These are phyloP conservation scores for Acacia crassicarpa DNA, from an alignment of 306 rosid species.

Conservation along the genomic window DNA sequence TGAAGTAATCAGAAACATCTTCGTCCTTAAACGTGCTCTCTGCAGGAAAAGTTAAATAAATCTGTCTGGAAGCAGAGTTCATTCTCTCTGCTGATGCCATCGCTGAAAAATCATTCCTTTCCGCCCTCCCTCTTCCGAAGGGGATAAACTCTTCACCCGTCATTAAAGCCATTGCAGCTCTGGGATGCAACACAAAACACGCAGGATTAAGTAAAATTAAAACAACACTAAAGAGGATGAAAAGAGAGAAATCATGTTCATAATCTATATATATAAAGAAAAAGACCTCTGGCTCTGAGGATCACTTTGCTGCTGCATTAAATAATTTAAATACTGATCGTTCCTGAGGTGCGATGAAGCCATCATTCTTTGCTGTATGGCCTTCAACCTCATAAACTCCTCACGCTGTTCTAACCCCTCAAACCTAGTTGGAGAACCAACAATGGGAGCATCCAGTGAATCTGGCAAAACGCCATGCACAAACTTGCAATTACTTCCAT, in stretches of 20 bases:
- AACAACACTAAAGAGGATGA: not conserved
- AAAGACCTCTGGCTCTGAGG: conserved; percentile 52
- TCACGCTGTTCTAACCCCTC: conserved; percentile 75
- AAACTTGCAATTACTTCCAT: conserved; percentile 84
- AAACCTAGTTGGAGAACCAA: conserved; percentile 71
- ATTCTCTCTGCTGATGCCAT: conserved; percentile 63
- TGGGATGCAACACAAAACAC: conserved; percentile 35
- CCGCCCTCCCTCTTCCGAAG: conserved; percentile 62
- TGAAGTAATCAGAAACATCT: conserved; percentile 94
- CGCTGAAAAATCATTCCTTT: conserved; percentile 77
- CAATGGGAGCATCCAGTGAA: conserved; percentile 52
- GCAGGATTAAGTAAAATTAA: conserved; percentile 13
- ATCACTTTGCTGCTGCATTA: conserved; percentile 75
- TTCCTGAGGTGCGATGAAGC: conserved; percentile 59
- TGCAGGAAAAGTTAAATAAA: conserved; percentile 93
- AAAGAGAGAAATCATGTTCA: not conserved
- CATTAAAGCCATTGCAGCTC: conserved; percentile 56
- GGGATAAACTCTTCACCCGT: conserved; percentile 79
- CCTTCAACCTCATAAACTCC: conserved; percentile 70
- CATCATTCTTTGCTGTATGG: conserved; percentile 58
- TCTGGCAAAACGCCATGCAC: conserved; percentile 68
- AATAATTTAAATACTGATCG: conserved; percentile 65
- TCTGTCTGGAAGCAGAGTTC: conserved; percentile 90
- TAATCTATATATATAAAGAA: not conserved
- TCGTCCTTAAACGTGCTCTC: conserved; percentile 97